phyloP scores from a whole-genome alignment of 2,329 filamentous ascomycete species.

The Microsporum audouinii region DNA sequence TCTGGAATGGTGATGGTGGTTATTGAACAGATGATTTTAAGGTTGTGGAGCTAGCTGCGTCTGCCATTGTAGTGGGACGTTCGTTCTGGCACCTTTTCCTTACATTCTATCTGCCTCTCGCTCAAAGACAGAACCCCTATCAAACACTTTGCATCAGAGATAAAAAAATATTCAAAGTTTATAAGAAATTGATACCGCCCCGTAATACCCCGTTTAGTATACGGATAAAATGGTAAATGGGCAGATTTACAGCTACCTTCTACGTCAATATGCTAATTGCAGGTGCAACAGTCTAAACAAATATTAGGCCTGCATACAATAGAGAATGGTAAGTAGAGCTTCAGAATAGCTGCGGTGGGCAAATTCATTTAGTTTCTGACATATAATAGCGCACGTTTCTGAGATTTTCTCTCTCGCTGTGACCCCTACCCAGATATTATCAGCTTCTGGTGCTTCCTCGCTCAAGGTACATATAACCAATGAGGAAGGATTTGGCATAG shows the following conservation, averaged over 20 bases:
- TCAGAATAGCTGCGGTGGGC: constrained; percentile 2
- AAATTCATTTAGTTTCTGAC: constrained; percentile 17
- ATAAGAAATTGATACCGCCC: background rate
- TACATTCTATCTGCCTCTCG: background rate
- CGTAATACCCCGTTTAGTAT: background rate
- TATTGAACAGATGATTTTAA: background rate
- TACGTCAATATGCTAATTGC: background rate
- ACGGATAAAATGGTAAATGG: background rate
- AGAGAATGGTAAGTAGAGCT: constrained; percentile 56
- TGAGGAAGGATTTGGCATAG: constrained; percentile 59
- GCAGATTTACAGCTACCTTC: background rate
- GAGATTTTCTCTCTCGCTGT: constrained; percentile 77
- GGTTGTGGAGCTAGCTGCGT: background rate
- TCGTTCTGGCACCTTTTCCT: background rate
- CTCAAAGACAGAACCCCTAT: background rate
- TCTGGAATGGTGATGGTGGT: background rate
- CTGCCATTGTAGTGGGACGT: background rate
- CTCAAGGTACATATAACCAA: constrained; percentile 69
- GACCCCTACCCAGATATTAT: constrained; percentile 62
- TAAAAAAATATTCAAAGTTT: background rate
- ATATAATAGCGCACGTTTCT: constrained; percentile 57
- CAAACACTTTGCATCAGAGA: background rate
- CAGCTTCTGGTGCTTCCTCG: constrained; percentile 71
- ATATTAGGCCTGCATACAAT: constrained; percentile 88
- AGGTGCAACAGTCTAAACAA: constrained; percentile 70